Evolutionary conservation across 1,284 basidiomycete genomes (phyloP), one percentile per base, ranked within the genome.

Genomic region (Sanghuangporus weigelae): DNA sequence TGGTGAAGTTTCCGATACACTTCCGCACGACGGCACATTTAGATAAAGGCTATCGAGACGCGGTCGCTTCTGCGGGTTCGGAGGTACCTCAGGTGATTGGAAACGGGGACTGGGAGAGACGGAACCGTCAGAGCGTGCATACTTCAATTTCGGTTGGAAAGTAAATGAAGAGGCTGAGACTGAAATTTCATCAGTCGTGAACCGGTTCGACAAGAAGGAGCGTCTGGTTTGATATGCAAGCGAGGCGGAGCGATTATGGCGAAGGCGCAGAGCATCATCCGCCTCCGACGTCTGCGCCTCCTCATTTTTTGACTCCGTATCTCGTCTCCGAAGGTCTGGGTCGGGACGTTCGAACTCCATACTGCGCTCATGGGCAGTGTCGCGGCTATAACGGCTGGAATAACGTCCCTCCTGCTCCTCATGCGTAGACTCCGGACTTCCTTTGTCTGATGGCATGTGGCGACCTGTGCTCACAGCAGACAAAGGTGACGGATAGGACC

Each of bases 261-360:
- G 39, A 8, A 35, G 44, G 57, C 57, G 57, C 57, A 59, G 57
- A 46, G 35, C 57, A 35, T 59, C 57, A 59, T 42, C 57, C 48
- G 57, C 57, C 57, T 59, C 57, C 16, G 31, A 59, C 48, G 57
- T 59, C 57, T 59, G 57, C 57, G 57, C 57, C 57, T 46, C 44
- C 35, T 42, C 57, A 50, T 59, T 59, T 59, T 59, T 59, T 59
- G 39, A 50, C 8, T 50, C 57, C 31, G 31, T 7, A 38, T 31
- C 11, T n/a, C 53, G 53, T n/a, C 53, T 35, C 31, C 36, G 53
- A n/a, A 12, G 31, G 12, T 11, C 31, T 35, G 8, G 53, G 31
- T 6, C 31, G 26, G 26, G 21, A 8, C 21, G 21, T 12, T 53
- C 51, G 31, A 26, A 53, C 7, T 19, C 11, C 23, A n/a, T 53